A percentile compares a stretch with the other conserved stretches of the same genome.
These are phyloP conservation scores for Rhodotorula toruloides DNA, from an alignment of 768 basidiomycete genomes.

Conservation along the genomic window DNA sequence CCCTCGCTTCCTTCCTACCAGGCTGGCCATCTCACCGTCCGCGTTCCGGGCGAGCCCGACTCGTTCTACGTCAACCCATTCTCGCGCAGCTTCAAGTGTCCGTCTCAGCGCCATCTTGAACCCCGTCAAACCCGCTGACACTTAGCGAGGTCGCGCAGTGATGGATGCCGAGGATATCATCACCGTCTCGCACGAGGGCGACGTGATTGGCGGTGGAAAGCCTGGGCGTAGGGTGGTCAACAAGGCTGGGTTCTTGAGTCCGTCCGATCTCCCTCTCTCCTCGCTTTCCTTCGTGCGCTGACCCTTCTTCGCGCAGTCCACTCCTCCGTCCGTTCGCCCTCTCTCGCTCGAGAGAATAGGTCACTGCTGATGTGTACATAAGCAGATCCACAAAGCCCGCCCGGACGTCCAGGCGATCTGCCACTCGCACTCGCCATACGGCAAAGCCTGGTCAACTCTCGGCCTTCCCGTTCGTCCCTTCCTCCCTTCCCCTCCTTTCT, in stretches of 20 bases:
- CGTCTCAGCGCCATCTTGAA: background rate
- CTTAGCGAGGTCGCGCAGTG: background rate
- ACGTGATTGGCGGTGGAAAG: slow-evolving; percentile 47
- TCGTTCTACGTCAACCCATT: slow-evolving; percentile 30
- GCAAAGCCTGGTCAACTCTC: slow-evolving; percentile 54
- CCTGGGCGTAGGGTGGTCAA: slow-evolving; percentile 47
- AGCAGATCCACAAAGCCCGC: slow-evolving; percentile 44
- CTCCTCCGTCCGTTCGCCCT: background rate
- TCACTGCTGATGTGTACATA: slow-evolving; percentile 35
- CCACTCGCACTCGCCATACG: slow-evolving; percentile 44
- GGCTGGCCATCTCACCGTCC: slow-evolving; percentile 34
- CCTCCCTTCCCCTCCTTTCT: background rate
- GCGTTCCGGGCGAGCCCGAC: slow-evolving; percentile 1
- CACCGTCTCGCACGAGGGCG: slow-evolving; percentile 47
- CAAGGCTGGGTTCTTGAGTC: slow-evolving; percentile 50
- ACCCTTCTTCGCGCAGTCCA: no score
- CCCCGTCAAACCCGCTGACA: background rate
- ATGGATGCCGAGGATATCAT: slow-evolving; percentile 33
- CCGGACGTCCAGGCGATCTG: slow-evolving; percentile 50
- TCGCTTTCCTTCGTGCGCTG: no score
- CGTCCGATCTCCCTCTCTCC: slow-evolving; percentile 48
- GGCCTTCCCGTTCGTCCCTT: slow-evolving; percentile 41
- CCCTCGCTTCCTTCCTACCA: background rate
- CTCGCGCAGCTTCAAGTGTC: slow-evolving; percentile 2
- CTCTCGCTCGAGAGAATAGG: background rate